Percentiles rank a stretch among this genome's conserved stretches.
Conservation (phyloP, 2,329 filamentous ascomycete species). For the Trichoderma simmonsii region DNA sequence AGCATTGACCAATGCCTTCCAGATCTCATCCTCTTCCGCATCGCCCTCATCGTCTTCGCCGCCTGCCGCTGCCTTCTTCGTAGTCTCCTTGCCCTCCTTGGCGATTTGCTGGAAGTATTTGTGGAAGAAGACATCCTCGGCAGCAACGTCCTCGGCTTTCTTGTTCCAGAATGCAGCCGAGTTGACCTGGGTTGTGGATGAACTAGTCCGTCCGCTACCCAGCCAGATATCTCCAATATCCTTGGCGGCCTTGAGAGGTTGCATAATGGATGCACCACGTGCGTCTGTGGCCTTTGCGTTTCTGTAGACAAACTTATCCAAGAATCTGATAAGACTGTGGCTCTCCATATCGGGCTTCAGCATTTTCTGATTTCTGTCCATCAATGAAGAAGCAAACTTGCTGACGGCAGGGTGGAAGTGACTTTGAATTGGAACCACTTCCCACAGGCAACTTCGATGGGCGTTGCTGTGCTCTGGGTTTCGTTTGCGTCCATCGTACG, state of each 20-base stretch:
- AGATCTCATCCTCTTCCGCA: conserved; percentile 74
- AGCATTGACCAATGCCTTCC: conserved; percentile 83
- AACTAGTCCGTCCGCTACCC: conserved; percentile 47
- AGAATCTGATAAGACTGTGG: conserved; percentile 89
- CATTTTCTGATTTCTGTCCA: conserved; percentile 67
- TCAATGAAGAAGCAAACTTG: conserved; percentile 71
- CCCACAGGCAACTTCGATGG: conserved; percentile 91
- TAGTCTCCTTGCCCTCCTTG: conserved; percentile 54
- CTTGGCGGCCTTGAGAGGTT: conserved; percentile 64
- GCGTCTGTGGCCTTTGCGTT: conserved; percentile 74
- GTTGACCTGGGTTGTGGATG: conserved; percentile 59
- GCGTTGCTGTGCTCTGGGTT: conserved; percentile 91
- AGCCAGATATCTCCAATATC: conserved; percentile 55
- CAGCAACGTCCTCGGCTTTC: conserved; percentile 81
- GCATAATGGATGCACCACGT: conserved; percentile 92
- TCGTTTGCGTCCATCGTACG: conserved; percentile 86
- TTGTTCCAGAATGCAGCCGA: conserved; percentile 87
- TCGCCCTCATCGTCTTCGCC: conserved; percentile 44
- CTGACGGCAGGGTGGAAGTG: conserved; percentile 95
- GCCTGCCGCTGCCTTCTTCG: conserved; percentile 48
- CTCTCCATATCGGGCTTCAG: conserved; percentile 87
- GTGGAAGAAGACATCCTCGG: conserved; percentile 97
- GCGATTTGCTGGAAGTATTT: conserved; percentile 82
- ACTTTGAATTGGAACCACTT: conserved; percentile 55
- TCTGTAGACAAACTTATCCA: conserved; percentile 98